Evolutionary conservation across 2,329 filamentous ascomycete species (phyloP).

Genomic region (Trichoderma aggressivum): DNA sequence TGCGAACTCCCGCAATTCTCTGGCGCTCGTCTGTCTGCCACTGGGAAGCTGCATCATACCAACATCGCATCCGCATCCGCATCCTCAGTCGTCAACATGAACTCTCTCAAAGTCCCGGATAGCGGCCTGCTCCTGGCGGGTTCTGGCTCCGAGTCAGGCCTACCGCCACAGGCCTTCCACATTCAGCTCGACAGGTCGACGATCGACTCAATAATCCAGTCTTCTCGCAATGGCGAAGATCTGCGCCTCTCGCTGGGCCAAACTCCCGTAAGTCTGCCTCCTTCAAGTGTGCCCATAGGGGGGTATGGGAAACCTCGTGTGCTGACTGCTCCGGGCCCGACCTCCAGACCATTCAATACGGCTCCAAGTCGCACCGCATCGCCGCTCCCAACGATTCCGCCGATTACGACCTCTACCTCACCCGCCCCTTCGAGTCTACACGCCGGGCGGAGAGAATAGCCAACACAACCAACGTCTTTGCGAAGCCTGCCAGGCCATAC

Average conservation of each 20-base stretch:
- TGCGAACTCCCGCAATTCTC: not conserved
- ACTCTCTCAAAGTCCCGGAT: constrained; percentile 55
- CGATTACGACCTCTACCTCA: constrained; percentile 55
- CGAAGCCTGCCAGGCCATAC: constrained; percentile 37
- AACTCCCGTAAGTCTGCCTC: constrained; percentile 52
- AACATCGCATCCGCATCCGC: constrained; percentile 1
- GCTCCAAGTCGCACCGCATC: constrained; percentile 48
- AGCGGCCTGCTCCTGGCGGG: constrained; percentile 56
- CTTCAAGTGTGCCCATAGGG: not conserved
- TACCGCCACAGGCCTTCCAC: constrained; percentile 54
- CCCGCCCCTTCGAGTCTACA: constrained; percentile 47
- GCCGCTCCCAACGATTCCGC: constrained; percentile 43
- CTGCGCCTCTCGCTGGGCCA: constrained; percentile 57
- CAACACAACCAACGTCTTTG: constrained; percentile 50
- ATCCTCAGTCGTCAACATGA: constrained; percentile 36
- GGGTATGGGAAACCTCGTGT: constrained; percentile 2
- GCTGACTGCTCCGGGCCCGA: constrained; percentile 20
- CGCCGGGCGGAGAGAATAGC: constrained; percentile 48
- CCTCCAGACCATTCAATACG: constrained; percentile 52
- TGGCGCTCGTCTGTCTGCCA: constrained; percentile 1
- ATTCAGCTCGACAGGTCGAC: constrained; percentile 55
- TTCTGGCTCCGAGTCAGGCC: constrained; percentile 40
- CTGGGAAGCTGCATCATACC: not conserved
- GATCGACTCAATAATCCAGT: constrained; percentile 61
- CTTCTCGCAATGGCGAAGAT: constrained; percentile 53